Conservation (phyloP, 2,329 filamentous ascomycete species). For the Fusarium falciforme region DNA sequence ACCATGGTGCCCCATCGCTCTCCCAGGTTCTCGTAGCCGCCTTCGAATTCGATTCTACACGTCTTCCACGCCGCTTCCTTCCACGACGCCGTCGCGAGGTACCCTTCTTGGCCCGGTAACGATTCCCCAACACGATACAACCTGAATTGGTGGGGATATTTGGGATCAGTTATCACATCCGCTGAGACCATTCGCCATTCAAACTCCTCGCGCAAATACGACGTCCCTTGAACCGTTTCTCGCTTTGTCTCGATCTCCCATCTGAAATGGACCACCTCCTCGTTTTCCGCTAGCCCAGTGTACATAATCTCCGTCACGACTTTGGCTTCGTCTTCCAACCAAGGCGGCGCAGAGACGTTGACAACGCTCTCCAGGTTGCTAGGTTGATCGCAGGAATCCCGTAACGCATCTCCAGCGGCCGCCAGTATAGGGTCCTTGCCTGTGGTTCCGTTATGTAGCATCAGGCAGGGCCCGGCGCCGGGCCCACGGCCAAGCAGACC, state of each 20-base stretch:
- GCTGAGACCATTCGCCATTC: constrained; percentile 31
- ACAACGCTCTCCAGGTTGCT: constrained; percentile 27
- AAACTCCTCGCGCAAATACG: constrained; percentile 27
- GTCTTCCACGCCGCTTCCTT: constrained; percentile 36
- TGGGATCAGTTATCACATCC: constrained; percentile 21
- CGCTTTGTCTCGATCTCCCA: constrained; percentile 31
- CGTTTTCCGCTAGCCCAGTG: constrained; percentile 23
- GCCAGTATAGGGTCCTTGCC: constrained; percentile 30
- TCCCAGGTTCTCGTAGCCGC: constrained; percentile 21
- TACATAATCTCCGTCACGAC: constrained; percentile 31
- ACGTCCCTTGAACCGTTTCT: constrained; percentile 13
- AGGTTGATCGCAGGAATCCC: constrained; percentile 20
- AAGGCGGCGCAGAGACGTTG: constrained; percentile 28
- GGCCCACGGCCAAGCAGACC: constrained; percentile 23
- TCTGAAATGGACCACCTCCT: constrained; percentile 26
- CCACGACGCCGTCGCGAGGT: constrained; percentile 31
- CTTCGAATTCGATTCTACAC: constrained; percentile 32
- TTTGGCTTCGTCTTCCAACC: constrained; percentile 18
- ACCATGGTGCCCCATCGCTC: constrained; percentile 34
- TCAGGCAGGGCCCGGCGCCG: constrained; percentile 20
- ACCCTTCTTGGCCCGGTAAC: not conserved
- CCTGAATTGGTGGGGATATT: constrained; percentile 34
- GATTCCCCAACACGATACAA: constrained; percentile 29
- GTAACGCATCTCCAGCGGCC: constrained; percentile 26
- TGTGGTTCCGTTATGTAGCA: constrained; percentile 30